A percentile compares a stretch with the other conserved stretches of the same genome.
Conservation (phyloP, 495 filamentous ascomycete genomes). For the Umbilicaria muhlenbergii region DNA sequence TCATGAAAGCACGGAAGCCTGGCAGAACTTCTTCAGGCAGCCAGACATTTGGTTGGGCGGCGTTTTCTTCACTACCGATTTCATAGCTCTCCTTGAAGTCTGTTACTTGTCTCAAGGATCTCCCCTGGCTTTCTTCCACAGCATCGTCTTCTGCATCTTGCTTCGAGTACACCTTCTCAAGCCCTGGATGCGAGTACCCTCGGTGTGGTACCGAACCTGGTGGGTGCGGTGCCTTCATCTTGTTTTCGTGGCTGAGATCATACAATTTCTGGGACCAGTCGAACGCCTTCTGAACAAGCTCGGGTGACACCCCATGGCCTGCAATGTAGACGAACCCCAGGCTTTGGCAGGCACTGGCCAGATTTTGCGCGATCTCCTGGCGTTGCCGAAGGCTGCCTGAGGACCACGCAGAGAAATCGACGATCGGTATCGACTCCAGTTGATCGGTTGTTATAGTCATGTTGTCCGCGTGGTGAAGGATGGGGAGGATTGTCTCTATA, state of each 20-base stretch:
- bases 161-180: slow-evolving; percentile 49
- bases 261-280: slow-evolving; percentile 33
- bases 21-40: slow-evolving; percentile 39
- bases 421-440: slow-evolving; percentile 27
- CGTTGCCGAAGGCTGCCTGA: slow-evolving; percentile 13
- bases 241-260: slow-evolving; percentile 26
- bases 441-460: too few species aligned
- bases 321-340: slow-evolving; percentile 46
- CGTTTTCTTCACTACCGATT: slow-evolving; percentile 41
- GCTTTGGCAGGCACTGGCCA: slow-evolving; percentile 35
- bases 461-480: too few species aligned
- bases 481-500: too few species aligned
- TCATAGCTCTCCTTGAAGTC: slow-evolving; percentile 46
- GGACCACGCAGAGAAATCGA: slow-evolving; percentile 35
- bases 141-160: slow-evolving; percentile 32
- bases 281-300: slow-evolving; percentile 36
- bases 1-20: slow-evolving; percentile 44
- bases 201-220: slow-evolving; percentile 38
- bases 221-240: slow-evolving; percentile 45
- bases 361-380: slow-evolving; percentile 29
- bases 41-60: slow-evolving; percentile 48
- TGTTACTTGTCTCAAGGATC: background rate
- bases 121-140: slow-evolving; percentile 24
- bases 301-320: slow-evolving; percentile 34
- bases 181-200: slow-evolving; percentile 48